Base-by-base conservation (phyloP, 306 rosid species). In the Spatholobus suberectus region DNA sequence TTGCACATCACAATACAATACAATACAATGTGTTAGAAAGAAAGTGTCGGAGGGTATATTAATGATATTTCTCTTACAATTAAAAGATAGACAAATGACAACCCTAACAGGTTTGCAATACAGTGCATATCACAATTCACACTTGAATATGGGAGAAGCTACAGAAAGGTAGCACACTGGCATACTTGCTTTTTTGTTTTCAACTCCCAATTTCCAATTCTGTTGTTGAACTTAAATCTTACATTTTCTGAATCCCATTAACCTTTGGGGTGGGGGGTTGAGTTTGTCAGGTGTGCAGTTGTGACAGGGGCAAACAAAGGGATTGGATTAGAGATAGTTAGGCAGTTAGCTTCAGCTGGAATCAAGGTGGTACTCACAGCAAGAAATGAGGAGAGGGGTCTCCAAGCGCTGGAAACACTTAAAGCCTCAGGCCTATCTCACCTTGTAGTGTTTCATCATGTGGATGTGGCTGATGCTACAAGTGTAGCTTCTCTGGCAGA, bases 381-480 rank as follows among this genome's bases (percentile, higher is more conserved):
- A 46, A 87, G 90, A 84, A 73, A 87, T 81, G 86, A 84, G 3
- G 37, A 51, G 65, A 87, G 78, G 29, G 90, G 90, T 69, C 86
- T 87, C 10, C 68, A 87, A 12, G 88, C 88, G 3, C 12, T 77
- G 46, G 11, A 84, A 43, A 73, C 10, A 23, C 62, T 84, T 5
- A 84, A 52, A 52, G 66, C 18, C 4, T 77, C 34, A 2, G 68
- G 32, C 61, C 6, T 87, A 1, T 87, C 84, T 35, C 54, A 73
- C 6, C 62, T 57, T 68, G 73, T 87, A 6, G 14, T 77, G 0
- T 87, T 84, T 75, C 88, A 81, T 69, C 86, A 73, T 32, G 55
- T 87, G 0, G 88, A 87, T 77, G 90, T 87, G 1, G 68, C 86
- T 51, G 80, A 87, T 84, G 27, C 82, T 40, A 4, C 76, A 73